phyloP scores from a whole-genome alignment of 2,329 filamentous ascomycete genomes.

The Botrytis medusae region DNA sequence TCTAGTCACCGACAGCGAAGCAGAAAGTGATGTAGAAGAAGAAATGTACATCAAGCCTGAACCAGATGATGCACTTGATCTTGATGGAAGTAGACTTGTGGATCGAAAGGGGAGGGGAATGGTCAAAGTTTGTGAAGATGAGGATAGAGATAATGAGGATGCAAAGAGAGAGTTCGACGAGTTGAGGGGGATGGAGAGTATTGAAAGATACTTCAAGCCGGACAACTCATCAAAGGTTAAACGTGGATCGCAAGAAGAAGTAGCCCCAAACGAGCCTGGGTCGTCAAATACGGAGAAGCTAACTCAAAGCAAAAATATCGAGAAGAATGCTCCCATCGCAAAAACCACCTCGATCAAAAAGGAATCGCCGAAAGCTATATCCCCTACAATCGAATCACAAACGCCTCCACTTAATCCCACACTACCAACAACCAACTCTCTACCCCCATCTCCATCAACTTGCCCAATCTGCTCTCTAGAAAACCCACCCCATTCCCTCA shows the following conservation, averaged over 20 bases:
- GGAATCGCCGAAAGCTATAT: not conserved
- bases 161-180: conserved; percentile 66
- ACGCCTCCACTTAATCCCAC: not conserved
- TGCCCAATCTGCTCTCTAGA: conserved; percentile 51
- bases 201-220: conserved; percentile 34
- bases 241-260: not conserved
- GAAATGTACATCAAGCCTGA: conserved; percentile 45
- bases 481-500: conserved; percentile 55
- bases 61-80: conserved; percentile 58
- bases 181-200: conserved; percentile 51
- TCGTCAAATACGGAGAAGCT: not conserved
- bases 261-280: not conserved
- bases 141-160: conserved; percentile 56
- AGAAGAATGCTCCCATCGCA: not conserved
- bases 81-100: conserved; percentile 62
- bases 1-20: conserved; percentile 47
- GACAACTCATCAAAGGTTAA: not conserved
- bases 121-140: conserved; percentile 74
- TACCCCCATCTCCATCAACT: not conserved
- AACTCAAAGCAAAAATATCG: not conserved
- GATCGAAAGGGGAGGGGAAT: conserved; percentile 67
- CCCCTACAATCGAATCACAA: not conserved
- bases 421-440: not conserved
- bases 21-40: conserved; percentile 49
- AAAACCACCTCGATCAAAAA: not conserved